Percentiles rank a stretch among this genome's conserved stretches.
Evolutionary conservation across 83 land plant species (phyloP).

Genomic region (Picea mariana): DNA sequence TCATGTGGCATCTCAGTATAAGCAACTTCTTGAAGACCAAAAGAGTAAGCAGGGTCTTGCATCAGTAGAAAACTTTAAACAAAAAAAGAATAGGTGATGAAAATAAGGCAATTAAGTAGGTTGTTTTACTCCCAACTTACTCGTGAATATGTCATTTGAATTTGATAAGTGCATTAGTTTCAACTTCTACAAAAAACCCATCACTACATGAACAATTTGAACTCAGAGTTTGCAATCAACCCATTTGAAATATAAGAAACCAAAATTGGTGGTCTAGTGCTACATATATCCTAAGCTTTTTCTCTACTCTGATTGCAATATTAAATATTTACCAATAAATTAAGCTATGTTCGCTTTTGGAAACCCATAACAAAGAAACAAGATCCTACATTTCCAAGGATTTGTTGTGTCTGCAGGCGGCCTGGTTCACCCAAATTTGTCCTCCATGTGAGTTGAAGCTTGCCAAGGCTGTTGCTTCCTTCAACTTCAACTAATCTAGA

Average conservation of each 20-base stretch:
- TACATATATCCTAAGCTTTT: neutral
- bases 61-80: too few relatives aligned
- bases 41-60: too few relatives aligned
- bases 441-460: conserved; percentile 96
- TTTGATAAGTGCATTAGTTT: too few relatives aligned
- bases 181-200: neutral
- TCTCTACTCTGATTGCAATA: neutral
- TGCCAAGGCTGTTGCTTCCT: conserved; percentile 88
- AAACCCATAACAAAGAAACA: conserved; percentile 3
- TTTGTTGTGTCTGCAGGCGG: conserved; percentile 96
- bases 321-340: neutral
- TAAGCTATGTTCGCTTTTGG: neutral
- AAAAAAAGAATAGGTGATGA: too few relatives aligned
- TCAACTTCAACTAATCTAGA: conserved; percentile 50
- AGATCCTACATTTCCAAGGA: conserved; percentile 82
- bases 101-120: too few relatives aligned
- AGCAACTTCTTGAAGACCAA: too few relatives aligned
- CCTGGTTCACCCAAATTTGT: conserved; percentile 99
- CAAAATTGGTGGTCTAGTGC: neutral
- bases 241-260: neutral
- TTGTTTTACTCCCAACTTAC: too few relatives aligned
- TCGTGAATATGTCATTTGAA: too few relatives aligned
- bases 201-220: neutral
- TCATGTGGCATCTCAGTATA: too few relatives aligned
- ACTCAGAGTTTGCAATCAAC: neutral